phyloP scores from a whole-genome alignment of 805 yeast species.

The Pichia thaimueangensis region DNA sequence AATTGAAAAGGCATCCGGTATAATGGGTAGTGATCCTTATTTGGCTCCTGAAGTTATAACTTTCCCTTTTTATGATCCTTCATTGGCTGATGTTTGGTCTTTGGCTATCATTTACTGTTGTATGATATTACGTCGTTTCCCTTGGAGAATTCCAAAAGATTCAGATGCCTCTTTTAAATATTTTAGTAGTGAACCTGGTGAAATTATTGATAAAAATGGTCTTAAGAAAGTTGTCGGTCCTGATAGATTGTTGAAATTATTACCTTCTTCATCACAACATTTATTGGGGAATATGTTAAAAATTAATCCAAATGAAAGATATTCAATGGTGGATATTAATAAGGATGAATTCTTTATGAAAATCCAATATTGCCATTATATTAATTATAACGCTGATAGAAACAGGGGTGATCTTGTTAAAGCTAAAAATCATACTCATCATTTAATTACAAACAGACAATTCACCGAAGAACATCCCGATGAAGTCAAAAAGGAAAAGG shows the following conservation, averaged over 20 bases:
- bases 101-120: conserved; percentile 89
- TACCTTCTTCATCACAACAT: conserved; percentile 61
- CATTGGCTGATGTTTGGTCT: conserved; percentile 90
- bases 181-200: conserved; percentile 36
- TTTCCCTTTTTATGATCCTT: conserved; percentile 61
- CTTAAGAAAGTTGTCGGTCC: conserved; percentile 46
- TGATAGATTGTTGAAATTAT: conserved; percentile 57
- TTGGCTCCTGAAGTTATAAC: conserved; percentile 85
- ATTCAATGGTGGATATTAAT: conserved; percentile 49
- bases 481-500: conserved; percentile 20
- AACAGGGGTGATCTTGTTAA: conserved; percentile 17
- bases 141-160: conserved; percentile 89
- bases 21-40: conserved; percentile 95
- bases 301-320: conserved; percentile 52
- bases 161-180: conserved; percentile 70
- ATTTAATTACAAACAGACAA: conserved; percentile 63
- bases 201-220: conserved; percentile 23
- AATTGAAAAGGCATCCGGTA: conserved; percentile 66
- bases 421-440: conserved; percentile 50
- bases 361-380: conserved; percentile 49
- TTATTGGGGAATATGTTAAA: conserved; percentile 62
- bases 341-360: conserved; percentile 50
- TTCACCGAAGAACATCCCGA: conserved; percentile 36
- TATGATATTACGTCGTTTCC: conserved; percentile 79
- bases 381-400: conserved; percentile 18